Conservation (phyloP, 1,139 yeast genomes). For the Saccharomyces hybrid region DNA sequence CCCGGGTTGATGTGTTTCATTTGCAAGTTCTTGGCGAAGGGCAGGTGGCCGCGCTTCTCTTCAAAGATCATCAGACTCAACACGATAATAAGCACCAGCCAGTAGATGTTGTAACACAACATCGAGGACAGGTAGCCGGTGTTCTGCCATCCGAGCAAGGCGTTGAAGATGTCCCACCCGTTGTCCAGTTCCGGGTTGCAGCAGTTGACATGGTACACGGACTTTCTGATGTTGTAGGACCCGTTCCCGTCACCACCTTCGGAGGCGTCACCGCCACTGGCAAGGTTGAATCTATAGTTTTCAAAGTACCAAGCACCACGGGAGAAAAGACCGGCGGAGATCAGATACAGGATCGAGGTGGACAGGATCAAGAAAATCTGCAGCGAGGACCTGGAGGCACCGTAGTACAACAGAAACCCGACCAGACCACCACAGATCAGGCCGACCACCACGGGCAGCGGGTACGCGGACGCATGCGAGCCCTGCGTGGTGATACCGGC, state of each 20-base stretch:
- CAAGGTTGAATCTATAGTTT: conserved; percentile 49
- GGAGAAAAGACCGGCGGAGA: conserved; percentile 83
- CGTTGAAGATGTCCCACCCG: conserved; percentile 91
- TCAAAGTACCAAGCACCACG: conserved; percentile 87
- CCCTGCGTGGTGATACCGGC: conserved; percentile 54
- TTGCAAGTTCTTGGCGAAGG: conserved; percentile 46
- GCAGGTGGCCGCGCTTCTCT: conserved; percentile 61
- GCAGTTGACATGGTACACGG: conserved; percentile 93
- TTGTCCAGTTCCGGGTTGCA: conserved; percentile 84
- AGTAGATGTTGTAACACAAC: conserved; percentile 73
- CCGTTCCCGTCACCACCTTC: conserved; percentile 92
- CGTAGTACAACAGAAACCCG: conserved; percentile 63
- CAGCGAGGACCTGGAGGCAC: conserved; percentile 66
- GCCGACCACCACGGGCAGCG: conserved; percentile 76
- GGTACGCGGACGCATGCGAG: conserved; percentile 61
- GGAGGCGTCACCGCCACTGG: conserved; percentile 82
- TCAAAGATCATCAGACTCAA: conserved; percentile 59
- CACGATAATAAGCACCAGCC: conserved; percentile 55
- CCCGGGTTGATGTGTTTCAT: conserved; percentile 59
- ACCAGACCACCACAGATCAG: conserved; percentile 61
- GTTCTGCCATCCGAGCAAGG: conserved; percentile 85
- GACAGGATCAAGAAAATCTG: conserved; percentile 75
- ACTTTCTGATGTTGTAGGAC: conserved; percentile 63
- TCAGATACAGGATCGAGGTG: conserved; percentile 73
- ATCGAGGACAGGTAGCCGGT: conserved; percentile 87